Evolutionary conservation across 176 grass and related monocot species (phyloP), one percentile per base, ranked within the genome.

Genomic region (Cenchrus americanus): DNA sequence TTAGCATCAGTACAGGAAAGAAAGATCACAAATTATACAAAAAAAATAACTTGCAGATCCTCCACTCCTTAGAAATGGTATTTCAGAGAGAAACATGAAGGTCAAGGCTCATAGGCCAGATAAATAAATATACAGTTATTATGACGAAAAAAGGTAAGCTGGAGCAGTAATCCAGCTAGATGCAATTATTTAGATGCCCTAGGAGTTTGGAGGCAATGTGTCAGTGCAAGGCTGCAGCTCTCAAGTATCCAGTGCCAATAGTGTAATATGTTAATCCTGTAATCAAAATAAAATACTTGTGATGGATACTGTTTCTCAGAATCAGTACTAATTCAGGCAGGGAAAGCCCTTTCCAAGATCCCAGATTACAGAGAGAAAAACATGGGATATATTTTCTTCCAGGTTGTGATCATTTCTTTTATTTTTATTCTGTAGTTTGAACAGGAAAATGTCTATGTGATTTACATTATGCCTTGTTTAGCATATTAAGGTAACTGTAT

Each of bases 11-110:
- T 71, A 23, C 2, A 57, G 34, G 34, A 47, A 58, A 78, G 21
- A 49, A 85, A 15, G 37, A 71, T 50, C 32, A 77, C 15, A 68
- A 67, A 67, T 44, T 41, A 34, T 51, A 43, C 34, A 37, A 85
- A 80, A 80, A 64, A 86, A 34, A 62, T 27, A 61, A 65, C 4
- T 21, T 34, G 30, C n/a, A 80, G 63, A 55, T 66, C 66, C 17
- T 71, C 18, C 67, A 73, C 6, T 41, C 79, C 49, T 73, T 60
- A 23, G 9, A 1, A 58, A 55, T 24, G 12, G 9, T 60, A 23
- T 83, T 71, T 54, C 54, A 15, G 58, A 60, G 40, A 72, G 54
- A 52, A 62, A 32, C 26, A 69, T 76, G 17, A 61, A 37, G 15
- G 10, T 60, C 13, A 76, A 82, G 7, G 43, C 43, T 69, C 10